These are phyloP conservation scores for Chenopodium quinoa DNA, from an alignment of 148 eudicot species.

Conservation along the genomic window DNA sequence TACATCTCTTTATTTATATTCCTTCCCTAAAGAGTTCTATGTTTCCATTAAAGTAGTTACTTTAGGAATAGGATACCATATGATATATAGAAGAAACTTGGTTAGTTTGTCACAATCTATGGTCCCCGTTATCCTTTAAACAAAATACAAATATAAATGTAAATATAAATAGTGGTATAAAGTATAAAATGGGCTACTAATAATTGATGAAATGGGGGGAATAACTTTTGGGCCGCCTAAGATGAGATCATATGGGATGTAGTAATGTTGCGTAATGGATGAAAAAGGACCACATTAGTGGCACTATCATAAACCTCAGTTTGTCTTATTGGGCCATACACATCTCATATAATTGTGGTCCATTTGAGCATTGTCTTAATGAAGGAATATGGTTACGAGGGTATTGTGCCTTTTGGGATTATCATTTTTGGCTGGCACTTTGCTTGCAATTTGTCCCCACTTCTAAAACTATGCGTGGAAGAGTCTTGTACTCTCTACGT, in stretches of 20 bases:
- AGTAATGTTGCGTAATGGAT: conserved; percentile 8
- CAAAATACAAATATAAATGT: not conserved
- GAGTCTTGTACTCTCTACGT: not conserved
- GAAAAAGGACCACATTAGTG: conserved; percentile 22
- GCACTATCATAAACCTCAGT: conserved; percentile 20
- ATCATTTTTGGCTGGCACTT: not conserved
- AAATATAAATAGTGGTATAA: conserved; percentile 15
- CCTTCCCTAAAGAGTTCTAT: not conserved
- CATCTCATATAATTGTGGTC: conserved; percentile 25
- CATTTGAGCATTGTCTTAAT: conserved; percentile 14
- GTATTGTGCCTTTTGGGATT: conserved; percentile 14
- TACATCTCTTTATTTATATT: not conserved
- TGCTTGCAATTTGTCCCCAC: not conserved
- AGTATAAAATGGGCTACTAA: conserved; percentile 22
- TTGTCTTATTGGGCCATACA: conserved; percentile 35
- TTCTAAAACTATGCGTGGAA: not conserved
- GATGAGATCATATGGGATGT: conserved; percentile 8
- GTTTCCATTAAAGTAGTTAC: not conserved
- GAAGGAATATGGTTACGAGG: not conserved
- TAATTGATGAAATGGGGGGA: conserved; percentile 16
- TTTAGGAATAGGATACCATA: conserved; percentile 8
- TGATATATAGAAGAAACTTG: not conserved
- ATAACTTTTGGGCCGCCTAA: conserved; percentile 22
- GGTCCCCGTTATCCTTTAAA: conserved; percentile 25
- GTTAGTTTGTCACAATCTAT: conserved; percentile 15